Base-by-base conservation (phyloP, 768 basidiomycete genomes). In the Coprinopsis sp. region DNA sequence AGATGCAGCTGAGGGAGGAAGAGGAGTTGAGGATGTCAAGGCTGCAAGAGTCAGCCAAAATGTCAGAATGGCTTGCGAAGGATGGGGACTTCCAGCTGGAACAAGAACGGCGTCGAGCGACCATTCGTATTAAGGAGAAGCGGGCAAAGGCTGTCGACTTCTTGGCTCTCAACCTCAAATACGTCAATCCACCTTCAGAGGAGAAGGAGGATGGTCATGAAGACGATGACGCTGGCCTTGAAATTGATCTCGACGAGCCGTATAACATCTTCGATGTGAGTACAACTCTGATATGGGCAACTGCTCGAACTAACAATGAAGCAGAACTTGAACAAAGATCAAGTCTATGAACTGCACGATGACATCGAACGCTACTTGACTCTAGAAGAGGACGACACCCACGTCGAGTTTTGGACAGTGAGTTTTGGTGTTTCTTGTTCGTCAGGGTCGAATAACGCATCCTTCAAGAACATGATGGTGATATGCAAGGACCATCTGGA, bases 141-240 rank as follows among this genome's bases (percentile, higher is more conserved):
- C 73, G 96, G 44, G 96, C 96, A 2, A 98, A 98, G 61, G 96
- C 96, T n/a, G 84, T 99, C 55, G 96, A 99, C 63, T 98, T 95
- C 66, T 68, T 99, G 52, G 91, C 94, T 37, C 79, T 99, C 58
- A 99, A 99, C 63, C 76, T 99, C 50, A 85, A 91, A 51, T 98
- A 97, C 66, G 88, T 91, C 24, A 83, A 86, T 58, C 82, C 80
- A 18, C 72, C 77, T 22, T 70, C 68, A 13, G 77, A 84, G 25
- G 78, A 82, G n/a, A 83, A 87, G 2, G 81, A 81, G 6, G 77
- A 79, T 39, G 67, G 72, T 29, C 63, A 57, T 11, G 77, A 76
- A 27, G 76, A 82, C 49, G 93, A 93, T 19, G 91, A 91, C 48
- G 80, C 86, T 36, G 93, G 91, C 22, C 75, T 99, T 41, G 96